Base-by-base conservation (phyloP, 805 yeast species). In the Cyberlindnera misumaiensis region DNA sequence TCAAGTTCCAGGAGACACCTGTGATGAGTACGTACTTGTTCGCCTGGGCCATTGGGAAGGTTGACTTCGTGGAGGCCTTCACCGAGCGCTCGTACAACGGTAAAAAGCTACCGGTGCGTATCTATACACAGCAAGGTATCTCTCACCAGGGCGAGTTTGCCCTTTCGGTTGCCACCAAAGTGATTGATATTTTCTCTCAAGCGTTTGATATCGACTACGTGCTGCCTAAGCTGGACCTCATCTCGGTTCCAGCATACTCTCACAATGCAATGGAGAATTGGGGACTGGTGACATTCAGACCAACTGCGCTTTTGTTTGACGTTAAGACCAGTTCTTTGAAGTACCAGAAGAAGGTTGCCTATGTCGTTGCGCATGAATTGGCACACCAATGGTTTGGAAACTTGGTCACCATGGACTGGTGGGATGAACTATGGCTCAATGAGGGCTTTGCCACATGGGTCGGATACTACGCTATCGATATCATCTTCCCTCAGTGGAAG, bases 341-440 rank as follows among this genome's bases (percentile, higher is more conserved):
- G 41, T 73, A 80, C 53, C 74, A 76, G 59, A 75, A 75, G 57
- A 72, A 86, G 53, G 93, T 84, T 17, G 83, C 88, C 16, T 88
- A 84, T 52, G 93, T 84, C 32, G 86, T 84, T 34, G 83, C 82
- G 64, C 95, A 84, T 64, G 95, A 84, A 63, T 70, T 84, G 61
- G 94, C 94, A 29, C 95, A 84, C 60, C 95, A 84, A 67, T 84
- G 95, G 95, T 84, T 84, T 54, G 95, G 95, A 56, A 81, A 84
- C 59, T 68, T 84, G 59, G 94, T 84, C 44, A 84, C 95, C 39
- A 84, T 84, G 94, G 88, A 83, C 53, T 84, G 87, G 81, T 84
- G 95, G 95, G 86, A 83, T 60, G 90, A 85, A 45, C 71, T 84
- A 49, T 84, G 93, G 90, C 70, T 84, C 51, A 84, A 84, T 57